These are phyloP conservation scores for Colletotrichum lindemuthianum DNA, from an alignment of 2,329 filamentous ascomycete genomes.

Conservation along the genomic window DNA sequence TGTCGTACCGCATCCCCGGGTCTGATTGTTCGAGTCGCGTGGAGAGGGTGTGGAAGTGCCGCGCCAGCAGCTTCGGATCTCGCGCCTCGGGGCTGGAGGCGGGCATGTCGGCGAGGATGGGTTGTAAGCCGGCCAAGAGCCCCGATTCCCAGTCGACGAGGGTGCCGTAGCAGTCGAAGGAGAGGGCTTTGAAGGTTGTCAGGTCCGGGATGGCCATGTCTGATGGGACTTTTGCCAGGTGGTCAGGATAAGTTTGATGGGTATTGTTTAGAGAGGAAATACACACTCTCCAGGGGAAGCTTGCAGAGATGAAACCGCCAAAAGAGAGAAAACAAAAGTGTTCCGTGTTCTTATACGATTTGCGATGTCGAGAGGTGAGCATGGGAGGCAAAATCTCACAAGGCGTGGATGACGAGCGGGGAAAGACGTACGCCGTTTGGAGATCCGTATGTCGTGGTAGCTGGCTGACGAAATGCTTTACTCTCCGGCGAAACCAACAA, in stretches of 20 bases:
- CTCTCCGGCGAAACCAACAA: no score
- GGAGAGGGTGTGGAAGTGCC: constrained; percentile 55
- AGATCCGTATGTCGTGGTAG: no score
- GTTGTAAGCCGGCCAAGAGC: constrained; percentile 63
- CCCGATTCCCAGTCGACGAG: constrained; percentile 83
- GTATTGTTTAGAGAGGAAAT: neutral
- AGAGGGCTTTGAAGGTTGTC: constrained; percentile 56
- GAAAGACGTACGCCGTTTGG: no score
- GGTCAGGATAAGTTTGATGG: neutral
- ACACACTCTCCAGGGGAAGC: neutral
- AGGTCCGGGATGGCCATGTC: constrained; percentile 25
- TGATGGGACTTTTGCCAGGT: neutral
- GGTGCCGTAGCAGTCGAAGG: constrained; percentile 84
- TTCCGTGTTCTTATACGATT: no score
- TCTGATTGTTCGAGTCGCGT: constrained; percentile 61
- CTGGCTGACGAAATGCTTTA: no score
- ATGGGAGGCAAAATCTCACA: no score
- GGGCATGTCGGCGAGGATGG: constrained; percentile 56
- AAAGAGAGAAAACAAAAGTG: no score
- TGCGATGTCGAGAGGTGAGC: no score
- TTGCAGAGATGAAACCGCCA: no score
- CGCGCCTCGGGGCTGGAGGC: constrained; percentile 48
- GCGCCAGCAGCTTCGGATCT: constrained; percentile 51
- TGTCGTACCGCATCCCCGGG: constrained; percentile 65
- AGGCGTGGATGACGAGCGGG: no score